A percentile compares a stretch with the other conserved stretches of the same genome.
Evolutionary conservation across 2,329 filamentous ascomycete species (phyloP).

Genomic region (Colletotrichum destructivum): DNA sequence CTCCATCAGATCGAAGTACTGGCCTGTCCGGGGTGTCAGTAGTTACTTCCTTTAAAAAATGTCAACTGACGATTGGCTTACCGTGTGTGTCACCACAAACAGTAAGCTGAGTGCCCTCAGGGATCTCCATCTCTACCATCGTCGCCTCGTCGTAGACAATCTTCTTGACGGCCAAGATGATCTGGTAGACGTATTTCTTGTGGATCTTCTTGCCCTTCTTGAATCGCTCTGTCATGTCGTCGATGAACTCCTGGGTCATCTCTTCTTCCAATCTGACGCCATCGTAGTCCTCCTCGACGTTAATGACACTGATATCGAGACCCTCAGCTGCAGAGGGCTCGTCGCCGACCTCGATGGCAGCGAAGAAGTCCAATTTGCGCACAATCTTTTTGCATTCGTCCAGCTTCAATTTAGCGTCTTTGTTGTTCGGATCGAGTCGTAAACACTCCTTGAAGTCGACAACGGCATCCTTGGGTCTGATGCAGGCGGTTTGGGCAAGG

Average conservation of each 20-base stretch:
- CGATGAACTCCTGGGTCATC: conserved; percentile 97
- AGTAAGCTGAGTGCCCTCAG: conserved; percentile 84
- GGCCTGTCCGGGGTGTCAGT: conserved; percentile 69
- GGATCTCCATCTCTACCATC: conserved; percentile 94
- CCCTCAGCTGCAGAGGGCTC: conserved; percentile 93
- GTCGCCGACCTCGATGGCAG: conserved; percentile 93
- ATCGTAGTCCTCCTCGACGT: conserved; percentile 87
- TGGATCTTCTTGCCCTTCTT: conserved; percentile 96
- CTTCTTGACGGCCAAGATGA: conserved; percentile 90
- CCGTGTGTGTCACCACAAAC: conserved; percentile 98
- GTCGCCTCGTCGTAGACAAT: conserved; percentile 93
- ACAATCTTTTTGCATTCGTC: conserved; percentile 96
- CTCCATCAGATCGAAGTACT: conserved; percentile 98
- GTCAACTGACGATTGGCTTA: conserved; percentile 54
- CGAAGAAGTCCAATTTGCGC: conserved; percentile 91
- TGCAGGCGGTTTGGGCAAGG: conserved; percentile 90
- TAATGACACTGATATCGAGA: conserved; percentile 88
- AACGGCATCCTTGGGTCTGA: conserved; percentile 89
- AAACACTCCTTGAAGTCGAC: conserved; percentile 94
- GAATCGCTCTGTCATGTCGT: conserved; percentile 97
- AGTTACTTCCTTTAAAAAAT: conserved; percentile 9
- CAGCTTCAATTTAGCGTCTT: conserved; percentile 91
- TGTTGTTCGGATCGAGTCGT: conserved; percentile 88
- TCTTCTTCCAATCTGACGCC: conserved; percentile 82
- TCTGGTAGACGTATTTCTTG: conserved; percentile 98